Percentiles rank a stretch among this genome's conserved stretches.
Conservation (phyloP, 1,284 basidiomycete species). For the Cystobasidiaceae sp. region DNA sequence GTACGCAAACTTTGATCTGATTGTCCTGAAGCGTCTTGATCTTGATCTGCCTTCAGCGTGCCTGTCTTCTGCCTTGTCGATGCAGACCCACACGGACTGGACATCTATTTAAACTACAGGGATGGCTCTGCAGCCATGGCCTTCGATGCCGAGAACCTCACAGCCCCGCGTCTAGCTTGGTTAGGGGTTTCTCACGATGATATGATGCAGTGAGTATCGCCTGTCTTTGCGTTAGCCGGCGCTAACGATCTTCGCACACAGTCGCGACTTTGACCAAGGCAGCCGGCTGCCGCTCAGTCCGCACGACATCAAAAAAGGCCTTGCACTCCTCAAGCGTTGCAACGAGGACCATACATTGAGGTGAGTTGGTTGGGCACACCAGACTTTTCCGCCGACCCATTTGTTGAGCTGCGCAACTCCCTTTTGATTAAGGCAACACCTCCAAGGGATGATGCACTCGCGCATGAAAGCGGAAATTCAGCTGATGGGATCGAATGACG, state of each 20-base stretch:
- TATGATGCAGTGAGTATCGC: constrained; percentile 50
- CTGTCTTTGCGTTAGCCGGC: too few species aligned
- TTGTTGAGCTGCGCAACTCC: background rate
- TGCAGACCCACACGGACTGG: constrained; percentile 79
- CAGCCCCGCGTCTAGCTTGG: constrained; percentile 66
- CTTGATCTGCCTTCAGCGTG: constrained; percentile 50
- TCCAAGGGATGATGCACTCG: constrained; percentile 67
- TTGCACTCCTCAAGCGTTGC: too few species aligned
- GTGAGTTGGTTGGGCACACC: background rate
- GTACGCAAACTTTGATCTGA: constrained; percentile 39
- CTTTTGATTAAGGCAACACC: constrained; percentile 63
- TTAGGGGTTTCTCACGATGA: constrained; percentile 58
- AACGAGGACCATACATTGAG: too few species aligned
- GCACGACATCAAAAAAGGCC: too few species aligned
- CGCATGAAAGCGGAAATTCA: constrained; percentile 86
- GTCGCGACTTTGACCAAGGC: constrained; percentile 39
- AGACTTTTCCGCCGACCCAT: constrained; percentile 8
- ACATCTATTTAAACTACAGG: constrained; percentile 77
- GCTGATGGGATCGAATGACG: constrained; percentile 52
- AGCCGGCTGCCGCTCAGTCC: background rate
- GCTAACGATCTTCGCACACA: background rate
- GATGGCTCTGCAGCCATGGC: constrained; percentile 51
- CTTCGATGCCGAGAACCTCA: constrained; percentile 61
- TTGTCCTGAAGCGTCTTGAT: background rate
- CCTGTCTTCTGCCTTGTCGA: constrained; percentile 77